These are phyloP conservation scores for Amaranthus hypochondriacus DNA, from an alignment of 148 eudicot genomes.

Conservation along the genomic window DNA sequence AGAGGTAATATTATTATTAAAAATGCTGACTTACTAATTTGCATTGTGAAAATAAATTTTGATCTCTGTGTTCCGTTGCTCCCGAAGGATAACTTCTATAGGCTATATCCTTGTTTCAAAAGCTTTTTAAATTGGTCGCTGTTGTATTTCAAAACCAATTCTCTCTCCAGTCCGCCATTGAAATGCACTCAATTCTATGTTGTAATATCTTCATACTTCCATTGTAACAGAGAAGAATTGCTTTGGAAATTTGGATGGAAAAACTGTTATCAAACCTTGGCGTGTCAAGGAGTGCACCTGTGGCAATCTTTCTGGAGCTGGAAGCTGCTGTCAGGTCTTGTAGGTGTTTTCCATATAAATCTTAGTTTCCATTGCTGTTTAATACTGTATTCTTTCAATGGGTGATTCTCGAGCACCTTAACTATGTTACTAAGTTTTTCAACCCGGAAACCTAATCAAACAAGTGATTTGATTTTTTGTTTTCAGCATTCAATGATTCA, in stretches of 20 bases:
- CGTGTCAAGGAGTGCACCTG: slow-evolving; percentile 73
- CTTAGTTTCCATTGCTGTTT: slow-evolving; percentile 4
- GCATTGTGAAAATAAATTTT: too few relatives aligned
- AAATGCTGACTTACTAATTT: too few relatives aligned
- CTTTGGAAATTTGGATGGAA: slow-evolving; percentile 85
- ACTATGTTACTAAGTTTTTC: not conserved
- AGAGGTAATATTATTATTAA: slow-evolving; percentile 45
- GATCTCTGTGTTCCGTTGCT: too few relatives aligned
- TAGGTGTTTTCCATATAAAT: slow-evolving; percentile 39
- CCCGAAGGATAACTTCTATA: too few relatives aligned
- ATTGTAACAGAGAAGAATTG: slow-evolving; percentile 57
- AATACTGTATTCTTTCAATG: not conserved
- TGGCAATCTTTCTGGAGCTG: slow-evolving; percentile 84
- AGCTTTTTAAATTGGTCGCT: too few relatives aligned
- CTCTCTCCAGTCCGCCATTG: too few relatives aligned
- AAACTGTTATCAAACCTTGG: slow-evolving; percentile 73
- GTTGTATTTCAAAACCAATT: too few relatives aligned
- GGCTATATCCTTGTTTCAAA: too few relatives aligned
- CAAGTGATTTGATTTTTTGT: slow-evolving; percentile 14
- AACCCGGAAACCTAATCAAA: not conserved
- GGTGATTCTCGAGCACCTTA: not conserved
- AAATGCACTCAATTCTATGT: not conserved
- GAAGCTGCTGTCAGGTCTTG: slow-evolving; percentile 97
- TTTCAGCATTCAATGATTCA: slow-evolving; percentile 67
- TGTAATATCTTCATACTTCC: not conserved